Percentiles rank a stretch among this genome's conserved stretches.
Conservation (phyloP, 257 asterid species). For the Paulownia fortunei region DNA sequence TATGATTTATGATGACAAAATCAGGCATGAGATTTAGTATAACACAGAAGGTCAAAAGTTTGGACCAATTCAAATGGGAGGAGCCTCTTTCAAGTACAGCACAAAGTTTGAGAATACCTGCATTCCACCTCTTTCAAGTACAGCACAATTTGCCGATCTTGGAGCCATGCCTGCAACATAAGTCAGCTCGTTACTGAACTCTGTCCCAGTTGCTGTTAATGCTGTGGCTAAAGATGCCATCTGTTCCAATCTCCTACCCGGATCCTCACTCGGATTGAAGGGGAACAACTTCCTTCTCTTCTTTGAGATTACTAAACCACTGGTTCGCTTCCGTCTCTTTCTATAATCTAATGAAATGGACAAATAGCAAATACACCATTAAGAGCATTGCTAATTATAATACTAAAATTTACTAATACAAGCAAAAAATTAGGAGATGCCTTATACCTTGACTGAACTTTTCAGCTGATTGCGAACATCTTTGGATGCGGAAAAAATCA, state of each 20-base stretch:
- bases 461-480: conserved; percentile 49
- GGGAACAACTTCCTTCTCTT: conserved; percentile 76
- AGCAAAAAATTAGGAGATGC: neutral
- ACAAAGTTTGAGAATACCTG: conserved; percentile 75
- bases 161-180: conserved; percentile 82
- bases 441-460: conserved; percentile 51
- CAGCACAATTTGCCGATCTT: conserved; percentile 69
- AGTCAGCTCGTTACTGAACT: conserved; percentile 77
- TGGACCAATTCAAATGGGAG: neutral
- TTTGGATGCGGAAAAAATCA: conserved; percentile 83
- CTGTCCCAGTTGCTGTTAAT: conserved; percentile 65
- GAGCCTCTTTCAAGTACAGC: too few species aligned
- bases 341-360: conserved; percentile 54
- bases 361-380: neutral
- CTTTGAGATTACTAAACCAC: conserved; percentile 55
- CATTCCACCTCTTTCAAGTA: conserved; percentile 81
- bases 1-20: neutral
- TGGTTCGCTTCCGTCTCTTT: conserved; percentile 61
- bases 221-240: conserved; percentile 96
- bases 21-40: neutral
- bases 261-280: conserved; percentile 73
- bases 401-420: neutral
- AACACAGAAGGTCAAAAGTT: neutral
- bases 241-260: conserved; percentile 69
- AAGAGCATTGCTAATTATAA: neutral